Evolutionary conservation across 2,329 filamentous ascomycete species (phyloP).

Genomic region (Microcera coccophila): DNA sequence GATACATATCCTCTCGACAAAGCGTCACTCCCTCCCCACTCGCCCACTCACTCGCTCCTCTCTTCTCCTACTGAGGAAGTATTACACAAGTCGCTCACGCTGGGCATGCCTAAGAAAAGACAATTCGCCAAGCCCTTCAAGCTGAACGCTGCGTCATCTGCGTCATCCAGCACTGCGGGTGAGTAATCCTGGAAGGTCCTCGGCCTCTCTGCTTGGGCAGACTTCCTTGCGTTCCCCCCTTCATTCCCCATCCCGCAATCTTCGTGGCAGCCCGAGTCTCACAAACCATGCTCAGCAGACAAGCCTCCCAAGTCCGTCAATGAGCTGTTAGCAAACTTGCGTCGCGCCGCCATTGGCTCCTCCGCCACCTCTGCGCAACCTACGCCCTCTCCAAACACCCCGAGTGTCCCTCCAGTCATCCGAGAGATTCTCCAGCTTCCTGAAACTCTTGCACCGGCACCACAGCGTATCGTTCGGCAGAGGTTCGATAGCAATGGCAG

Average conservation of each 20-base stretch:
- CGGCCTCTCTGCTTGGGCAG: too few relatives aligned
- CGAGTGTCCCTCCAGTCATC: slow-evolving; percentile 57
- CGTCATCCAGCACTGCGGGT: slow-evolving; percentile 27
- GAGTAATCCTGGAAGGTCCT: slow-evolving; percentile 11
- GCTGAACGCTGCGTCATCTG: slow-evolving; percentile 38
- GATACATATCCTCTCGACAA: neutral
- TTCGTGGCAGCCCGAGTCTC: slow-evolving; percentile 29
- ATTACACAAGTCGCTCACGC: neutral
- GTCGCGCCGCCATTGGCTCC: slow-evolving; percentile 40
- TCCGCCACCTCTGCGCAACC: slow-evolving; percentile 21
- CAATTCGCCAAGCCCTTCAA: slow-evolving; percentile 54
- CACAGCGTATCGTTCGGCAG: slow-evolving; percentile 41
- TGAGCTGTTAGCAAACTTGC: slow-evolving; percentile 55
- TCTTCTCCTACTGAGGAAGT: neutral
- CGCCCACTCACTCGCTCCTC: neutral
- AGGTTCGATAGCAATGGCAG: slow-evolving; percentile 46
- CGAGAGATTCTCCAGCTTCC: slow-evolving; percentile 57
- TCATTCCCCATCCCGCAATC: slow-evolving; percentile 8
- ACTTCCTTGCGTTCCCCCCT: slow-evolving; percentile 1
- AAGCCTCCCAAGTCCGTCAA: slow-evolving; percentile 48
- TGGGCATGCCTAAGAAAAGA: slow-evolving; percentile 62
- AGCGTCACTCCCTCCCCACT: neutral
- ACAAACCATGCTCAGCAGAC: slow-evolving; percentile 28
- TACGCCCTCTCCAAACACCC: slow-evolving; percentile 33
- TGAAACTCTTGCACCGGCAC: slow-evolving; percentile 50